Base-by-base conservation (phyloP, 2,329 filamentous ascomycete genomes). In the Sarocladiaceae sp. region DNA sequence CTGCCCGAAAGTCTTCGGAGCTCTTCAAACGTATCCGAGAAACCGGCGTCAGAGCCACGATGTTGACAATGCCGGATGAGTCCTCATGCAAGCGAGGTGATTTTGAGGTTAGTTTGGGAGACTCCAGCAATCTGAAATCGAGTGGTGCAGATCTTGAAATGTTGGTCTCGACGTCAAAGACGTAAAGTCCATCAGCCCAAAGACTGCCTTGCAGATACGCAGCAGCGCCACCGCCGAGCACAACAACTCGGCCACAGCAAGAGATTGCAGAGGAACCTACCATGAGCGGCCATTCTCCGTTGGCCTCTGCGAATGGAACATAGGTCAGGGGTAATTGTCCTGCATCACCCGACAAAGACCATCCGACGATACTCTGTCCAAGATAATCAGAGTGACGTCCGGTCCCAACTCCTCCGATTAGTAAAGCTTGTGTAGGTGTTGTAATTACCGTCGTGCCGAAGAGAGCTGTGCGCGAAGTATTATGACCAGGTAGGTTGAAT, bases 141-240 rank as follows among this genome's bases (percentile, higher is more conserved):
- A 15, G 26, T n/a, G n/a, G 13, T 6, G 13, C 31, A n/a, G 20
- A 10, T 10, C 7, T 12, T 10, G 15, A 20, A 37, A 13, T 13
- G 28, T 23, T 37, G n/a, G 18, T 3, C 31, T 13, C 18, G 15
- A 50, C 10, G 15, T 25, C 26, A n/a, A 50, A 23, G 17, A 33
- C 18, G 33, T 50, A 26, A 2, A 37, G 12, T 36, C 15, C 31
- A 15, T 36, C 47, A 3, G 29, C 26, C 29, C 33, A 36, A 12
- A 50, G 3, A 7, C 17, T 88, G 88, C 1, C 91, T 91, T 78
- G 96, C 96, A 0, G 89, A 91, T 71, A 96, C 96, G 65, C 90
- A 96, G 90, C 89, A 15, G 88, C 90, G 33, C 90, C 92, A 15
- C 92, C 92, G 1, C 90, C 90, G 46, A 87, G 67, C 7, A 95